Evolutionary conservation across 2,329 filamentous ascomycete species (phyloP), one percentile per base, ranked within the genome.

Genomic region (Hymenoscyphus salicellus): DNA sequence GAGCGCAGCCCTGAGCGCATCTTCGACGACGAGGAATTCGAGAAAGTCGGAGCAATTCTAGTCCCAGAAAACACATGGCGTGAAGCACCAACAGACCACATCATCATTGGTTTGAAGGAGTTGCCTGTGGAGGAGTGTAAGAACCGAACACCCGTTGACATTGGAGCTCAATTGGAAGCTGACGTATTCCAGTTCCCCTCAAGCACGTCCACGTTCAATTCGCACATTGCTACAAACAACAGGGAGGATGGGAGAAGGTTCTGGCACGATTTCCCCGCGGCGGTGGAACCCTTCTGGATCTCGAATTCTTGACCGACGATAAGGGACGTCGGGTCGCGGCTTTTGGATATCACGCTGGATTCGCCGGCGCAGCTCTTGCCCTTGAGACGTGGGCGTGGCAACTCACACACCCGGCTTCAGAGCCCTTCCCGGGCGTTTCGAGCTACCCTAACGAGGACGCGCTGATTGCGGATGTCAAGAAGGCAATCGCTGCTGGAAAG

Each of bases 331-430:
- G 91, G 66, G 88, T 93, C 1, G 88, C 89, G 72, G 80, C 80
- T 6, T 80, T 81, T 64, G 80, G 82, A 66, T 91, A 88, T 77
- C 86, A 89, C 66, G 92, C 91, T 33, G 92, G 91, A 23, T 95
- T 91, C 75, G 87, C 89, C 61, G 81, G 83, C 38, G 85, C 89
- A 49, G 90, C 90, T 8, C 81, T 93, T 60, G 91, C 89, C 30
- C 78, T 96, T 46, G 85, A 93, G 83, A 86, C 88, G 55, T 97
- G 93, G 91, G 86, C 91, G 11, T 90, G 88, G 85, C 92, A 97
- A 78, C 82, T 94, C 68, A 85, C 84, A 55, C 85, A 93, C 77
- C 85, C 88, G 55, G 81, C 82, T 64, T 85, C 85, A 65, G 82
- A 87, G 77, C 84, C 86, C 61, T 84, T 94, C 65, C 87, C 89